phyloP scores from a whole-genome alignment of 1,284 basidiomycete species.

The Trametes hirsuta region DNA sequence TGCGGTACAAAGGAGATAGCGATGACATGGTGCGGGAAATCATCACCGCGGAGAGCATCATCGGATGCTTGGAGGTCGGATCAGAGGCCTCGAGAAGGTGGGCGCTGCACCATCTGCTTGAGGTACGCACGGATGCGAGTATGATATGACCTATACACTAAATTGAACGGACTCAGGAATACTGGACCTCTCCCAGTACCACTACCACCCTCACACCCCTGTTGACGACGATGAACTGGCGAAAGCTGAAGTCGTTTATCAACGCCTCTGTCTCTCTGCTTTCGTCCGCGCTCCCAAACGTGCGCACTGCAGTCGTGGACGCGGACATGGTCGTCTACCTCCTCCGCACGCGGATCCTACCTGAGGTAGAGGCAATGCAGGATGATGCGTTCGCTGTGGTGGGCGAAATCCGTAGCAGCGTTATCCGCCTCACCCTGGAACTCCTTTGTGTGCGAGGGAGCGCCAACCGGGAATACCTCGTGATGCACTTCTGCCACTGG shows the following conservation, averaged over 20 bases:
- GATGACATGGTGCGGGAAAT: constrained; percentile 32
- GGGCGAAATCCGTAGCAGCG: constrained; percentile 28
- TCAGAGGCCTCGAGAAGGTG: constrained; percentile 34
- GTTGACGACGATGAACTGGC: constrained; percentile 37
- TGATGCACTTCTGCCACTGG: constrained; percentile 46
- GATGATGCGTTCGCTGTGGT: constrained; percentile 29
- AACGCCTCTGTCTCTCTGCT: constrained; percentile 43
- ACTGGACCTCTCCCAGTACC: constrained; percentile 47
- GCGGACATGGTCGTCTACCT: constrained; percentile 43
- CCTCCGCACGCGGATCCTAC: constrained; percentile 50
- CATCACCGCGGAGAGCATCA: constrained; percentile 40
- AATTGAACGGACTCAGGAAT: constrained; percentile 39
- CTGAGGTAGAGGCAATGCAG: constrained; percentile 46
- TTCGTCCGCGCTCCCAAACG: constrained; percentile 22
- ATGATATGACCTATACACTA: background rate
- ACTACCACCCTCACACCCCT: constrained; percentile 35
- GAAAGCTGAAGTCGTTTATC: constrained; percentile 44
- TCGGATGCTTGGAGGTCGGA: constrained; percentile 41
- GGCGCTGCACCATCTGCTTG: constrained; percentile 36
- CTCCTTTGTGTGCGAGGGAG: constrained; percentile 42
- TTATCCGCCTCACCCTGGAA: constrained; percentile 45
- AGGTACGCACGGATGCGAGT: constrained; percentile 24
- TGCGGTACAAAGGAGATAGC: constrained; percentile 34
- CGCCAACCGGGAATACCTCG: constrained; percentile 30
- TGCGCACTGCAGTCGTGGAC: constrained; percentile 27